phyloP scores from a whole-genome alignment of 2,329 filamentous ascomycete species.

The Lachnellula suecica region DNA sequence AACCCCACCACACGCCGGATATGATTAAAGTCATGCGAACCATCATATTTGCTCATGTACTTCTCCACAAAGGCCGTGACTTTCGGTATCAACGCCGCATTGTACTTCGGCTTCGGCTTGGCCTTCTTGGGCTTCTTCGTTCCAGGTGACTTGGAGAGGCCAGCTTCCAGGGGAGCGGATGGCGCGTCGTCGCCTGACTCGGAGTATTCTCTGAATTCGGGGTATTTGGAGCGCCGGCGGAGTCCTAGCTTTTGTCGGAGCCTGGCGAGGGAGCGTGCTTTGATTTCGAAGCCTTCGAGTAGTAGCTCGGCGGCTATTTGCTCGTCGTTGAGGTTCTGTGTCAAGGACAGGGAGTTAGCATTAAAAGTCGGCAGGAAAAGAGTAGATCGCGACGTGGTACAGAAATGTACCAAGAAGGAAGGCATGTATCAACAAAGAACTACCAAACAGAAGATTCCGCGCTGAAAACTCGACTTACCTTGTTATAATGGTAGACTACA shows the following conservation, averaged over 20 bases:
- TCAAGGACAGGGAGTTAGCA: too few relatives aligned
- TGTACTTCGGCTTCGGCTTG: conserved; percentile 19
- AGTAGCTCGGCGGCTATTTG: conserved; percentile 25
- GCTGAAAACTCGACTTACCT: too few relatives aligned
- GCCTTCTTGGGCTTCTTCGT: conserved; percentile 19
- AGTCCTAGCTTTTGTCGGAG: conserved; percentile 30
- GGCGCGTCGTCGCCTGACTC: conserved; percentile 17
- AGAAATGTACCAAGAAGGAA: too few relatives aligned
- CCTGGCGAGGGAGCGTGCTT: conserved; percentile 25
- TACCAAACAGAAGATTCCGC: too few relatives aligned
- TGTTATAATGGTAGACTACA: conserved; percentile 29
- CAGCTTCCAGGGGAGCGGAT: conserved; percentile 8
- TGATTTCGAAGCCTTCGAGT: conserved; percentile 30
- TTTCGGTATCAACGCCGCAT: conserved; percentile 40
- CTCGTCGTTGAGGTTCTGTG: conserved; percentile 31
- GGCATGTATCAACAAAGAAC: too few relatives aligned
- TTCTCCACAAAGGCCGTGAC: conserved; percentile 63
- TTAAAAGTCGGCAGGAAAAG: too few relatives aligned
- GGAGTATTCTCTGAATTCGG: conserved; percentile 29
- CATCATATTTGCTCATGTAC: conserved; percentile 79
- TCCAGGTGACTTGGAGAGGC: conserved; percentile 4
- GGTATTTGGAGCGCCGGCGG: conserved; percentile 28
- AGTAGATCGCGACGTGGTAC: too few relatives aligned
- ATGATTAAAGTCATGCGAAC: conserved; percentile 85
- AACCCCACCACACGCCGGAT: conserved; percentile 78